These are phyloP conservation scores for Pistacia atlantica DNA, from an alignment of 345 rosid species.

Conservation along the genomic window DNA sequence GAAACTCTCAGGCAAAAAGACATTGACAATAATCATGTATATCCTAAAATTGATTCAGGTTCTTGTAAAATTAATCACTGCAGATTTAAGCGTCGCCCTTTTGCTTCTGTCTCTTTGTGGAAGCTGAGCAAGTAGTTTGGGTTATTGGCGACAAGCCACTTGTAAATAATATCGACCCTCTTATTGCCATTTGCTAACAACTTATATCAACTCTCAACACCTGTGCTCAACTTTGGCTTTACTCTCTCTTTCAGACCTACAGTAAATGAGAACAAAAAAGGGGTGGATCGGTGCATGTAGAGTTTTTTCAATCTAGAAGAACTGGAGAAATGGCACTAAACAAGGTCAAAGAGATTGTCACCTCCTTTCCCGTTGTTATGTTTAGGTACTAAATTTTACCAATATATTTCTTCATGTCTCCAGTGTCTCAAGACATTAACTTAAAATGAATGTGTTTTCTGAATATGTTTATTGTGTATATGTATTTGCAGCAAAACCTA, in stretches of 20 bases:
- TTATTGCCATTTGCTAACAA: neutral
- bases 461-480: too few species aligned
- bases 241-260: neutral
- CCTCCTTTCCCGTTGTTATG: constrained; percentile 61
- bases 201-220: neutral
- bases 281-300: neutral
- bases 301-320: constrained; percentile 6
- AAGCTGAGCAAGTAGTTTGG: neutral
- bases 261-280: neutral
- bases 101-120: neutral
- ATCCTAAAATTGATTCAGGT: too few species aligned
- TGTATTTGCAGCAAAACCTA: constrained; percentile 57
- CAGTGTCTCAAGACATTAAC: neutral
- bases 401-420: neutral
- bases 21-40: too few species aligned
- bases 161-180: neutral
- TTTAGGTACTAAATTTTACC: constrained; percentile 43
- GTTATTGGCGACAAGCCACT: neutral
- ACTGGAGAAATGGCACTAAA: constrained; percentile 42
- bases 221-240: neutral
- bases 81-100: neutral
- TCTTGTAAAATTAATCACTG: too few species aligned
- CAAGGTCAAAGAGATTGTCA: constrained; percentile 55
- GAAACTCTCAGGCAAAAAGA: too few species aligned
- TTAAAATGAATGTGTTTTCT: neutral